A percentile compares a stretch with the other conserved stretches of the same genome.
Evolutionary conservation across 352 stramenopile genomes (phyloP).

Genomic region (Pythium insidiosum): DNA sequence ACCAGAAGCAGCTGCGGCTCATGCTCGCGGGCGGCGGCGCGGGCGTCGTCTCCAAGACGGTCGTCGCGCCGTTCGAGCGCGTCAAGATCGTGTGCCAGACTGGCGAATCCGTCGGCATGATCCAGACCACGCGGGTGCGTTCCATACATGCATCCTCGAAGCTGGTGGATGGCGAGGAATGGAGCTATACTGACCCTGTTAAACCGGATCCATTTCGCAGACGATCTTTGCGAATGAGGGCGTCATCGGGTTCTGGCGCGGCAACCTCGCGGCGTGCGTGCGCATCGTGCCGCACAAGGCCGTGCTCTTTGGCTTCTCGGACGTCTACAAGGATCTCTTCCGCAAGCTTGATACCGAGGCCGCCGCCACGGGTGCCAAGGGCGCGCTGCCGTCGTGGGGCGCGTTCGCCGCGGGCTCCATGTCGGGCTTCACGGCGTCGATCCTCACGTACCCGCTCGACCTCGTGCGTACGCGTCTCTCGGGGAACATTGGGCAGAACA

Average conservation of each 20-base stretch:
- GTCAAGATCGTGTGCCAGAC: slow-evolving; percentile 85
- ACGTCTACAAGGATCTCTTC: slow-evolving; percentile 83
- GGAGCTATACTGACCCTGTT: too few species aligned
- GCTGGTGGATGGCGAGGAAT: too few species aligned
- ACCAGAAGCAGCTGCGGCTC: slow-evolving; percentile 51
- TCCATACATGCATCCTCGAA: background rate
- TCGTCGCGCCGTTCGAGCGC: slow-evolving; percentile 71
- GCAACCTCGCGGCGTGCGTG: slow-evolving; percentile 68
- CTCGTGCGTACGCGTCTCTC: slow-evolving; percentile 77
- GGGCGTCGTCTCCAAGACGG: slow-evolving; percentile 74
- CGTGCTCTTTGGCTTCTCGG: slow-evolving; percentile 78
- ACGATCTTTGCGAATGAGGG: slow-evolving; percentile 52
- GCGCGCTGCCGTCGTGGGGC: slow-evolving; percentile 35
- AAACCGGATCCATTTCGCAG: slow-evolving; percentile 8
- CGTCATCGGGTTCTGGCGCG: slow-evolving; percentile 61
- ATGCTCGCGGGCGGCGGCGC: slow-evolving; percentile 66
- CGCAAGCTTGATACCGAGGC: slow-evolving; percentile 16
- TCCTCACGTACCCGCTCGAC: slow-evolving; percentile 84
- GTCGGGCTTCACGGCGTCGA: slow-evolving; percentile 77
- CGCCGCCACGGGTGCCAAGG: slow-evolving; percentile 8
- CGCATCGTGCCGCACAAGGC: slow-evolving; percentile 76
- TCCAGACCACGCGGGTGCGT: slow-evolving; percentile 38
- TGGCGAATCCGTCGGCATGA: slow-evolving; percentile 68
- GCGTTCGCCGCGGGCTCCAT: slow-evolving; percentile 64
- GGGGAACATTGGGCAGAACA: slow-evolving; percentile 51